A percentile compares a stretch with the other conserved stretches of the same genome.
phyloP scores from a whole-genome alignment of 176 grass and related monocot species.

The Calamus simplicifolius region DNA sequence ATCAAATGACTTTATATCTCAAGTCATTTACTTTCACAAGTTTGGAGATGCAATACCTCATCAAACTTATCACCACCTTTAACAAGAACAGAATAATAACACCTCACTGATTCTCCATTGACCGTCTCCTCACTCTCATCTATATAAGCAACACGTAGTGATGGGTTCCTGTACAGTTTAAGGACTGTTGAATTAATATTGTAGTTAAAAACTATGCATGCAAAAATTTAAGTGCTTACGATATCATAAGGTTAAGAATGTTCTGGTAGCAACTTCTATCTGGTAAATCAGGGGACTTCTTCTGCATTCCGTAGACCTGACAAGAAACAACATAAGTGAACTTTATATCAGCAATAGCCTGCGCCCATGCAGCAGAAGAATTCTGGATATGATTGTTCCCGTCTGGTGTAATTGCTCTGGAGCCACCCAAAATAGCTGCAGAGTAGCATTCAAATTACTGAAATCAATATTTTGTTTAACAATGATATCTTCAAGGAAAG shows the following conservation, averaged over 20 bases:
- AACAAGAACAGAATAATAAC: slow-evolving; percentile 97
- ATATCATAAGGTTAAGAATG: slow-evolving; percentile 80
- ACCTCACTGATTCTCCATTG: slow-evolving; percentile 44
- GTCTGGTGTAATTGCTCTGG: slow-evolving; percentile 10
- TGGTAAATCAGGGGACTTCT: slow-evolving; percentile 37
- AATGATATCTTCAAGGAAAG: slow-evolving; percentile 10
- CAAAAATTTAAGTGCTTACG: slow-evolving; percentile 22
- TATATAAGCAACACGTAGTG: slow-evolving; percentile 82
- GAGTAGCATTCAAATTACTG: background rate
- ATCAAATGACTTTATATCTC: no score
- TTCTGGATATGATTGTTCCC: background rate
- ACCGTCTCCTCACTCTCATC: slow-evolving; percentile 50
- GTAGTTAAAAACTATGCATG: background rate
- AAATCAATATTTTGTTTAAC: background rate
- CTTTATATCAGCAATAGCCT: slow-evolving; percentile 86
- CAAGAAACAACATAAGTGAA: slow-evolving; percentile 97
- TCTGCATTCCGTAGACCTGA: slow-evolving; percentile 86
- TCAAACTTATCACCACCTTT: slow-evolving; percentile 83
- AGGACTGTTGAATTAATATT: slow-evolving; percentile 7
- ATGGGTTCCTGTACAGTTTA: slow-evolving; percentile 42
- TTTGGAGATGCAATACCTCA: slow-evolving; percentile 43
- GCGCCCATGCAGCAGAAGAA: slow-evolving; percentile 1
- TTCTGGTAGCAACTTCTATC: slow-evolving; percentile 61
- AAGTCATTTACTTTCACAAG: background rate
- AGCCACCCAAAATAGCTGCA: slow-evolving; percentile 32